Evolutionary conservation across 176 grass and related monocot species (phyloP), one percentile per base, ranked within the genome.

Genomic region (Panicum miliaceum): DNA sequence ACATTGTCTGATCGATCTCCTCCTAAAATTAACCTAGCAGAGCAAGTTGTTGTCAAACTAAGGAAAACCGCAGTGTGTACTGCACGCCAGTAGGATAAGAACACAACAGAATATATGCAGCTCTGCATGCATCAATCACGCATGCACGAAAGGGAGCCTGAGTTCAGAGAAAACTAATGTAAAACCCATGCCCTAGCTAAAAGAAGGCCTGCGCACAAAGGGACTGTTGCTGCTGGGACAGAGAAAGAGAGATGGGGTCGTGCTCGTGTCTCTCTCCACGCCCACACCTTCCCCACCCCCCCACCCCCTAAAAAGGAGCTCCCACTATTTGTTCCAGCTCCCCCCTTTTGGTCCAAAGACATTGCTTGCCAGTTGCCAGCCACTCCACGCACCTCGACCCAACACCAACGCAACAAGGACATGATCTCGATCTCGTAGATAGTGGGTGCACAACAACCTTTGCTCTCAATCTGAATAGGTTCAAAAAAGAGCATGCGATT

Each of bases 301-400:
- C 46, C 85, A 75, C 79, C 18, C 68, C 86, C 83, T 92, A 62
- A 99, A 99, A 99, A 96, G 93, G 81, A 91, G 93, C 86, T 94
- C 97, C 97, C 93, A 96, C 91, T 94, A 88, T 76, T 70, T 34
- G 68, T 63, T 81, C 78, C 35, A 37, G 5, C 54, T 73, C 78
- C 57, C 22, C 57, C 61, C 75, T 96, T 95, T 91, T 87, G 94
- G 58, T 75, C 86, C 73, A 71, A 83, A 67, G 64, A 41, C 62
- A 74, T 61, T 84, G 65, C 77, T 41, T 52, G 82, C 32, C 53
- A 45, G 57, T 42, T 40, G 64, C 45, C 64, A 53, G 48, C 19
- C 64, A 63, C 27, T 82, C 45, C 57, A 60, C 82, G 10, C 36
- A 65, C 78, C 71, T 85, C 77, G 13, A 63, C 78, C 47, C 79